A percentile compares a stretch with the other conserved stretches of the same genome.
These are phyloP conservation scores for Pseudozyma hubeiensis DNA, from an alignment of 1,284 basidiomycete genomes.

Conservation along the genomic window DNA sequence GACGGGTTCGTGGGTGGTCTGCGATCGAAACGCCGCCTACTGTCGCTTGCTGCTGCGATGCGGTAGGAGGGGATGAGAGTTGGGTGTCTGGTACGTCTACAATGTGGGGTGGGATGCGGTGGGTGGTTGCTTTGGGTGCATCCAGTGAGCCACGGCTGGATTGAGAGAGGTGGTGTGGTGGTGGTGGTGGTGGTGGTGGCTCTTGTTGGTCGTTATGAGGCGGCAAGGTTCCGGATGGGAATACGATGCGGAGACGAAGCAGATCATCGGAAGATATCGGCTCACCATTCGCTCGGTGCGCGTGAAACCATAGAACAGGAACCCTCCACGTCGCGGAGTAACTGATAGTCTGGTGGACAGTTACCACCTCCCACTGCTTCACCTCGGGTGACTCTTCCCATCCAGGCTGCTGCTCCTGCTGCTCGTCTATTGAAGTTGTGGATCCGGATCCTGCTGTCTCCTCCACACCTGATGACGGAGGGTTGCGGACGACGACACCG, in stretches of 20 bases:
- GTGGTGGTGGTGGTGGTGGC: too few relatives aligned
- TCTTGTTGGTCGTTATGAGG: neutral
- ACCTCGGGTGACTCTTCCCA: neutral
- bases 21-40: slow-evolving; percentile 10
- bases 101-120: too few relatives aligned
- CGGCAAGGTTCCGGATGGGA: neutral
- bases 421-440: too few relatives aligned
- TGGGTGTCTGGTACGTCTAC: too few relatives aligned
- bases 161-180: too few relatives aligned
- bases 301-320: slow-evolving; percentile 34
- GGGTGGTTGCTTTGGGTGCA: too few relatives aligned
- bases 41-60: neutral
- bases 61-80: neutral
- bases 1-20: slow-evolving; percentile 22
- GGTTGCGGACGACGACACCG: neutral
- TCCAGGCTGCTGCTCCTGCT: neutral
- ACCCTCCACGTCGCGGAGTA: slow-evolving; percentile 24
- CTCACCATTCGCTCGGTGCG: slow-evolving; percentile 2
- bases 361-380: neutral
- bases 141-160: too few relatives aligned
- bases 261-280: slow-evolving; percentile 10
- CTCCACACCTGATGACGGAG: too few relatives aligned
- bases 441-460: too few relatives aligned
- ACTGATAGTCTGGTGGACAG: slow-evolving; percentile 19
- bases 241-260: neutral